Evolutionary conservation across 345 rosid species (phyloP).

Genomic region (Eucalyptus fibrosa): DNA sequence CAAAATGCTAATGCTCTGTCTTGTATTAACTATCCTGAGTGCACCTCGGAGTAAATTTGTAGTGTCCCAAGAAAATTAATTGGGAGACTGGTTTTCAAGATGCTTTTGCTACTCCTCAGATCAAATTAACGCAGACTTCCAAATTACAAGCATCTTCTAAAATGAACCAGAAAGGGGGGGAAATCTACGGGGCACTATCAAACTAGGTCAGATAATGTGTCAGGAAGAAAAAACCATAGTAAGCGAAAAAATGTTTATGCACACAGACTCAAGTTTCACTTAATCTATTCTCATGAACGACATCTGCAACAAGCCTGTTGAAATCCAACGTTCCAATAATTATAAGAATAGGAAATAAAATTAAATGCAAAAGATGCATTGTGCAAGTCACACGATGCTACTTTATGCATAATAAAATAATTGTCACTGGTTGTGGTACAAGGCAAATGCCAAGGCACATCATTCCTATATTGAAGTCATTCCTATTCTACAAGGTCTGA

Average conservation of each 20-base stretch:
- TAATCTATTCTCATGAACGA: neutral
- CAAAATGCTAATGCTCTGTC: neutral
- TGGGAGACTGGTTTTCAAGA: neutral
- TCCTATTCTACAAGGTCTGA: neutral
- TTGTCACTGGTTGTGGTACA: neutral
- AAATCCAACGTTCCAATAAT: neutral
- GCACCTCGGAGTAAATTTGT: neutral
- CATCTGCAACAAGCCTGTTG: neutral
- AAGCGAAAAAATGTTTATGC: neutral
- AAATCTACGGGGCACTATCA: neutral
- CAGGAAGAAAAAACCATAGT: neutral
- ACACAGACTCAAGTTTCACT: neutral
- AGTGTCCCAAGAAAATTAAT: neutral
- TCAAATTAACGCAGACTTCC: neutral
- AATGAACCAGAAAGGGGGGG: neutral
- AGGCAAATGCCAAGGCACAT: neutral
- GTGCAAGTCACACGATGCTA: neutral
- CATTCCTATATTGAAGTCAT: neutral
- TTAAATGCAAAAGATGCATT: neutral
- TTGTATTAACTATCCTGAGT: neutral
- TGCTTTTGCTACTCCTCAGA: neutral
- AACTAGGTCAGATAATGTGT: neutral
- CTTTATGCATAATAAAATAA: neutral
- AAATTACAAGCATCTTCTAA: neutral
- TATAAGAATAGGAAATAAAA: neutral